Evolutionary conservation across 805 yeast species (phyloP), one percentile per base, ranked within the genome.

Genomic region (Lachancea sp.): DNA sequence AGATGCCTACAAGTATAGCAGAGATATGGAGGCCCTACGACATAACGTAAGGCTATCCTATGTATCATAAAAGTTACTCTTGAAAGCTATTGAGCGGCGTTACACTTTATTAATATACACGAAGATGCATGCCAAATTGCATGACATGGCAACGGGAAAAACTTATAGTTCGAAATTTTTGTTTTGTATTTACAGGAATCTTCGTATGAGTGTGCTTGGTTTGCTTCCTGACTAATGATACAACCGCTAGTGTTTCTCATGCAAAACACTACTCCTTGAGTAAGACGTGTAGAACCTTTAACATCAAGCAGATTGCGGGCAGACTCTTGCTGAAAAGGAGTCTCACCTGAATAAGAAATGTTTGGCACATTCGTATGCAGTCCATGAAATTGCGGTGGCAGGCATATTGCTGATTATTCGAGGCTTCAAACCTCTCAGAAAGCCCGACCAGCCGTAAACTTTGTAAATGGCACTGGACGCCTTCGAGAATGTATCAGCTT

Each of bases 311-410:
- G 8, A 13, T 9, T 16, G 30, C 8, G 11, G 5, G 30, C 13
- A 4, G 18, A 28, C 18, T 9, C 12, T 9, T 30, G 17, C 17
- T 15, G 16, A 30, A 30, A 19, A 3, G 15, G n/a, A 17, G 22
- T 13, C 24, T 20, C 15, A 21, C 13, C 29, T 28, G 42, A 44
- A 44, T 32, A 68, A 46, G 49, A 65, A 61, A 45, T 66, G 68
- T 43, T 90, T 90, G 32, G 96, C 97, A 90, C 89, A 85, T 62
- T 90, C 98, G 63, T 90, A 90, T 20, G 95, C 86, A 1, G 97
- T 90, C 97, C 97, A 90, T 49, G 95, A 80, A 46, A 90, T 88
- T 16, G 97, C 97, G 7, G 97, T 90, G 34, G 94, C 80, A 17
- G 98, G 98, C 60, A 90, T 88, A 62, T 88, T 88, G 50, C 92